phyloP scores from a whole-genome alignment of 2,329 filamentous ascomycete species.

The Ascochyta lentis region DNA sequence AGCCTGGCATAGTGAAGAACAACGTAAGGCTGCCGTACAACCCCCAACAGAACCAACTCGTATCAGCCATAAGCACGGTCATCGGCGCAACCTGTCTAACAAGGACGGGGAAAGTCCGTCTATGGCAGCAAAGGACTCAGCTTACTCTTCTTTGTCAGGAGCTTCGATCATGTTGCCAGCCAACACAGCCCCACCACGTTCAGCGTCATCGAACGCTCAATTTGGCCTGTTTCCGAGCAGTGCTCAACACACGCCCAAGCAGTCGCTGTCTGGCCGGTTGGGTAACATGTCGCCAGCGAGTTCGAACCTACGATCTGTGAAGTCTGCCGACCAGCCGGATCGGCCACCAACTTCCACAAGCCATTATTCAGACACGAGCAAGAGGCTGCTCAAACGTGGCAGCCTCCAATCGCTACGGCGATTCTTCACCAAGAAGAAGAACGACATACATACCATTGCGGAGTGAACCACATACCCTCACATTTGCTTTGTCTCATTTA shows the following conservation, averaged over 20 bases:
- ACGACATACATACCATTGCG: slow-evolving; percentile 42
- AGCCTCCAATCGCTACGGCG: slow-evolving; percentile 46
- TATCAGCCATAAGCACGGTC: slow-evolving; percentile 15
- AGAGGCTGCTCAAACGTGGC: slow-evolving; percentile 39
- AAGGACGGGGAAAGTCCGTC: slow-evolving; percentile 40
- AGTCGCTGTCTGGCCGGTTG: slow-evolving; percentile 38
- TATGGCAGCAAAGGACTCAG: slow-evolving; percentile 47
- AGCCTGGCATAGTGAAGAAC: slow-evolving; percentile 30
- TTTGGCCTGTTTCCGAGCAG: slow-evolving; percentile 47
- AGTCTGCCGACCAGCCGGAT: slow-evolving; percentile 26
- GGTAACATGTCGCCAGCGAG: slow-evolving; percentile 35
- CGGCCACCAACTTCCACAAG: slow-evolving; percentile 43
- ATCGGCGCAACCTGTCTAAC: slow-evolving; percentile 13
- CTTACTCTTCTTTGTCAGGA: slow-evolving; percentile 49
- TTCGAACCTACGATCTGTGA: slow-evolving; percentile 19
- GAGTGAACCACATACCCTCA: slow-evolving; percentile 35
- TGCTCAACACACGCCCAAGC: slow-evolving; percentile 38
- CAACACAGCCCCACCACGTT: slow-evolving; percentile 31
- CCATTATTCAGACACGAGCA: slow-evolving; percentile 27
- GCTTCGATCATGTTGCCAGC: slow-evolving; percentile 42
- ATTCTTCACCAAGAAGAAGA: slow-evolving; percentile 47
- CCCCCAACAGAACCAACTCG: slow-evolving; percentile 13
- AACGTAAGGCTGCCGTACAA: slow-evolving; percentile 20
- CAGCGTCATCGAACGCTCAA: slow-evolving; percentile 42
- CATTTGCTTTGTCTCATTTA: slow-evolving; percentile 22